phyloP scores from a whole-genome alignment of 352 stramenopile genomes.

The Pythium coloratum region DNA sequence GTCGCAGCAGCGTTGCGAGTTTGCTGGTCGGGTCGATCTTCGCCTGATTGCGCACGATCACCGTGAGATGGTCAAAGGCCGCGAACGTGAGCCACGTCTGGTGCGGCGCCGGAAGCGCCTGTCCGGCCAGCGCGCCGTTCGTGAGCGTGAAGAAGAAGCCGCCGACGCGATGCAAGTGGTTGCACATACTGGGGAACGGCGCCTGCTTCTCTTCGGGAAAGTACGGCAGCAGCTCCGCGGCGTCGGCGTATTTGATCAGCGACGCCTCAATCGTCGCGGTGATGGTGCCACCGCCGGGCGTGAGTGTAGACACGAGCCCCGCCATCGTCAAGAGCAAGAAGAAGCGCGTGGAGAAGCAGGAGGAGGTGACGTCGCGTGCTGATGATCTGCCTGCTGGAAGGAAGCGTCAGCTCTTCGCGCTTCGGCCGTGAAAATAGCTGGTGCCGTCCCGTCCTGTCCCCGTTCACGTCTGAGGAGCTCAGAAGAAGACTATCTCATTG shows the following conservation, averaged over 20 bases:
- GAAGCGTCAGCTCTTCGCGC: background rate
- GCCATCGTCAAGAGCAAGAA: background rate
- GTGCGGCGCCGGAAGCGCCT: constrained; percentile 2
- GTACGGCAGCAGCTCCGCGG: constrained; percentile 23
- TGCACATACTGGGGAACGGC: constrained; percentile 3
- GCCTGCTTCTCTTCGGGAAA: background rate
- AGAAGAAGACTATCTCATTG: background rate
- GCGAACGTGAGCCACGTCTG: constrained; percentile 24
- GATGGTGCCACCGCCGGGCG: no score
- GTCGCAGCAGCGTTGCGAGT: constrained; percentile 3
- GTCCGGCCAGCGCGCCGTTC: constrained; percentile 1
- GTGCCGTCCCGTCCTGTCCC: background rate
- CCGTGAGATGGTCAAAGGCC: constrained; percentile 22
- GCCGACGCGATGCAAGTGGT: constrained; percentile 12
- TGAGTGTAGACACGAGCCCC: background rate
- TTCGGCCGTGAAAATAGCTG: background rate
- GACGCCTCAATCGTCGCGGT: background rate
- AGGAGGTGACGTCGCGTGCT: background rate
- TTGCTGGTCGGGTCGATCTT: constrained; percentile 3
- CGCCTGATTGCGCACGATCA: constrained; percentile 9
- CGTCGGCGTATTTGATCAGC: constrained; percentile 10
- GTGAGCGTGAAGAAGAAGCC: constrained; percentile 20
- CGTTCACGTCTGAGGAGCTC: no score
- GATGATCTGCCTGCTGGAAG: background rate
- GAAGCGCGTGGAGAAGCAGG: no score